Conservation (phyloP, 352 stramenopile species). For the Phytophthora fragariae region DNA sequence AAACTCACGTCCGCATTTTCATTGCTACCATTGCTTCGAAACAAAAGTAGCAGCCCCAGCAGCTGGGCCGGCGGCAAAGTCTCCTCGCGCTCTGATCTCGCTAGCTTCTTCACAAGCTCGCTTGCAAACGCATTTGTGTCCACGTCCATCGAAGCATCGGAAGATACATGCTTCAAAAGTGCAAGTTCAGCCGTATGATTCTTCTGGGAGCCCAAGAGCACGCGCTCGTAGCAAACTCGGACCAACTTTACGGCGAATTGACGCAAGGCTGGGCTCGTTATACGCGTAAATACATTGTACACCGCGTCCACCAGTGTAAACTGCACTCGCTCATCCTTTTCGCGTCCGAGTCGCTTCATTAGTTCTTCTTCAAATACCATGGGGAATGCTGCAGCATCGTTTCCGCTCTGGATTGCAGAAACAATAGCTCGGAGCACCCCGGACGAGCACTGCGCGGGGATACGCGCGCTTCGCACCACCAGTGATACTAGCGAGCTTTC, state of each 20-base stretch:
- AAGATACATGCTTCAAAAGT: conserved; percentile 29
- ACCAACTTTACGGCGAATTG: conserved; percentile 26
- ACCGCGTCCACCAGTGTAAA: conserved; percentile 29
- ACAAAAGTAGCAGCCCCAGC: conserved; percentile 45
- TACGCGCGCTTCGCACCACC: conserved; percentile 34
- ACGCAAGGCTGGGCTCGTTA: conserved; percentile 26
- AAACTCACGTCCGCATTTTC: conserved; percentile 14
- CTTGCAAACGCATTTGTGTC: conserved; percentile 9
- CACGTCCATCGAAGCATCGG: conserved; percentile 5
- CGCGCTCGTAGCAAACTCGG: conserved; percentile 27
- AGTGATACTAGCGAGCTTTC: conserved; percentile 44
- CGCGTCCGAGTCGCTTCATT: conserved; percentile 24
- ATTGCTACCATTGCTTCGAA: conserved; percentile 21
- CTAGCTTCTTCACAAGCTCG: conserved; percentile 40
- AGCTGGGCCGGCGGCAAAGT: conserved; percentile 46
- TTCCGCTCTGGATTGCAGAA: conserved; percentile 24
- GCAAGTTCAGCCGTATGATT: conserved; percentile 22
- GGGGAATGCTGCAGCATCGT: conserved; percentile 26
- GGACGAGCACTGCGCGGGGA: conserved; percentile 1
- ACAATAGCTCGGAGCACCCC: conserved; percentile 37
- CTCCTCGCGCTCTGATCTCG: conserved; percentile 27
- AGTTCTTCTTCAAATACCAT: conserved; percentile 35
- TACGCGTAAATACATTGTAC: conserved; percentile 44
- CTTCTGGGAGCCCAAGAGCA: conserved; percentile 29
- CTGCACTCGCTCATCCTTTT: conserved; percentile 29